Conservation (phyloP, 352 stramenopile genomes). For the Achlya hypogyna region DNA sequence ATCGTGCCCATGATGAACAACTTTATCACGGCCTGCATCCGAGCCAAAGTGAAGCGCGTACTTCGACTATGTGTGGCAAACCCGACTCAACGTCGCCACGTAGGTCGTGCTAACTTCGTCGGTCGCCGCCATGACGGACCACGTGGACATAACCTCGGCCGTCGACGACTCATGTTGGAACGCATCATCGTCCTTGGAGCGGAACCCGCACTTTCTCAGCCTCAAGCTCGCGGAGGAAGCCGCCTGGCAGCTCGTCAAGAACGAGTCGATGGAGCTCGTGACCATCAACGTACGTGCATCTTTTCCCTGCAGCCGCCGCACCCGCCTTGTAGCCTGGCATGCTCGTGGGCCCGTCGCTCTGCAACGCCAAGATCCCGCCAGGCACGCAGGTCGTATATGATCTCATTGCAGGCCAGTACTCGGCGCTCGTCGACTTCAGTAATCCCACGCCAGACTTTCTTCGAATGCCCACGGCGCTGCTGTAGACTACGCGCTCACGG, state of each 20-base stretch:
- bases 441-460: slow-evolving; percentile 11
- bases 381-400: slow-evolving; percentile 85
- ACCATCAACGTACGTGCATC: slow-evolving; percentile 64
- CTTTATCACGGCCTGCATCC: slow-evolving; percentile 81
- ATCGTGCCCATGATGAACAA: slow-evolving; percentile 90
- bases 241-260: slow-evolving; percentile 80
- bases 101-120: slow-evolving; percentile 77
- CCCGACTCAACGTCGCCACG: not conserved
- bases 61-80: not conserved
- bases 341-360: slow-evolving; percentile 71
- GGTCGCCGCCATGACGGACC: slow-evolving; percentile 77
- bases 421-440: slow-evolving; percentile 79
- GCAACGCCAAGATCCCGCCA: slow-evolving; percentile 69
- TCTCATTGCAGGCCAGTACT: slow-evolving; percentile 78
- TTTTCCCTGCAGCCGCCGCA: not conserved
- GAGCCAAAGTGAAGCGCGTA: slow-evolving; percentile 66
- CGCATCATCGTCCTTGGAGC: slow-evolving; percentile 68
- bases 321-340: slow-evolving; percentile 44
- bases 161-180: slow-evolving; percentile 84
- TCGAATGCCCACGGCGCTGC: not conserved
- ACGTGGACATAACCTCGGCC: slow-evolving; percentile 59
- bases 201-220: slow-evolving; percentile 82
- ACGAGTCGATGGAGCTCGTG: slow-evolving; percentile 72
- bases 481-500: slow-evolving; percentile 75
- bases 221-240: slow-evolving; percentile 82